These are phyloP conservation scores for Cladosporium oxysporum DNA, from an alignment of 2,329 filamentous ascomycete genomes.

Conservation along the genomic window DNA sequence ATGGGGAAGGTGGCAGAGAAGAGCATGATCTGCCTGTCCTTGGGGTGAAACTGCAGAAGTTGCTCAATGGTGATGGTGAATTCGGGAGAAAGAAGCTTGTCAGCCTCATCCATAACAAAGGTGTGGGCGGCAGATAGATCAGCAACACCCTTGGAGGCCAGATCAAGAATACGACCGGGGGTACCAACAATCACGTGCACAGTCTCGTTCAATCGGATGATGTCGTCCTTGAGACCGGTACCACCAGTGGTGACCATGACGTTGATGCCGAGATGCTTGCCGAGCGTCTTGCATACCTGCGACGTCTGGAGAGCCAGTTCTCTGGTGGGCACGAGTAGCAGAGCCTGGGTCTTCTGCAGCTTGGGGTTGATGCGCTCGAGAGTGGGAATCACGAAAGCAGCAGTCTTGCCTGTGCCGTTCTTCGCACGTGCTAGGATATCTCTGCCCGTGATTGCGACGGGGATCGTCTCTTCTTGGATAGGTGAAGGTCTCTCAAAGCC, in stretches of 20 bases:
- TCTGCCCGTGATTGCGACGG: conserved; percentile 89
- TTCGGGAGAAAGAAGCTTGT: conserved; percentile 94
- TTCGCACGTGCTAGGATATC: conserved; percentile 96
- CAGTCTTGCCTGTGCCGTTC: conserved; percentile 98
- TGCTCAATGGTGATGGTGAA: conserved; percentile 98
- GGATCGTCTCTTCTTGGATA: conserved; percentile 98
- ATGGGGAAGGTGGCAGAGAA: conserved; percentile 98
- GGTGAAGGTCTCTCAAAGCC: conserved; percentile 98
- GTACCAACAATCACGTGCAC: conserved; percentile 98
- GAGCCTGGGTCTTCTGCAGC: conserved; percentile 90
- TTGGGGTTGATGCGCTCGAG: conserved; percentile 97
- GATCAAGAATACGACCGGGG: conserved; percentile 90
- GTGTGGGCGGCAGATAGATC: conserved; percentile 95
- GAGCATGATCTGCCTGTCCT: conserved; percentile 98
- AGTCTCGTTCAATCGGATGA: conserved; percentile 87
- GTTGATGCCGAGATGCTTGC: conserved; percentile 95
- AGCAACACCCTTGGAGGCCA: conserved; percentile 94
- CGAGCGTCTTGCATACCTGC: conserved; percentile 97
- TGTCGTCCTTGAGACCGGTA: conserved; percentile 92
- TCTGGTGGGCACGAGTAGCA: conserved; percentile 94
- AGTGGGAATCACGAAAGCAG: conserved; percentile 93
- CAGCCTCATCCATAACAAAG: conserved; percentile 99
- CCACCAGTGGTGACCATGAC: conserved; percentile 99
- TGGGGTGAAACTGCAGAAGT: conserved; percentile 90
- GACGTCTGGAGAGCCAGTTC: conserved; percentile 98